Conservation (phyloP, 192 early-diverging fungal species). For the Chytriomyces sp. region DNA sequence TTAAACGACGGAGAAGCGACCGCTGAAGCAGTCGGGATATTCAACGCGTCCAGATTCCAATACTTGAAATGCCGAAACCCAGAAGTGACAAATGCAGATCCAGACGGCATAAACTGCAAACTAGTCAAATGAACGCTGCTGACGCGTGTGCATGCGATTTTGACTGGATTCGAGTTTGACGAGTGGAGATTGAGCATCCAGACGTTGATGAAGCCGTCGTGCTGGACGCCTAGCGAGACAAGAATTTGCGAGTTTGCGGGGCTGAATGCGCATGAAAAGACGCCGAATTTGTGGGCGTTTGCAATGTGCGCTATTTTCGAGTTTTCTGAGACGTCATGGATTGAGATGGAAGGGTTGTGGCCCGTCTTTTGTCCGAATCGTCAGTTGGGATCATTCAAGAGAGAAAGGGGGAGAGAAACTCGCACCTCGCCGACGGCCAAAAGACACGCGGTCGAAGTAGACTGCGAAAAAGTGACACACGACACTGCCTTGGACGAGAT, state of each 20-base stretch:
- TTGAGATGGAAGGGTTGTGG: constrained; percentile 76
- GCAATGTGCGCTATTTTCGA: constrained; percentile 62
- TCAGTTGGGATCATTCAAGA: constrained; percentile 7
- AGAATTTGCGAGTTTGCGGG: constrained; percentile 66
- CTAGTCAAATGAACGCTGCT: constrained; percentile 43
- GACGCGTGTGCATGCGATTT: constrained; percentile 67
- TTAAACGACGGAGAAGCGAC: background rate
- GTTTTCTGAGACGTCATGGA: constrained; percentile 68
- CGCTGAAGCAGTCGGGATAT: constrained; percentile 18
- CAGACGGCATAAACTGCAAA: constrained; percentile 62
- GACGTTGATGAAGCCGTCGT: constrained; percentile 81
- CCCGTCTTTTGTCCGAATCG: constrained; percentile 57
- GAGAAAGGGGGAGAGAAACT: background rate
- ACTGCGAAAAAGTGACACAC: constrained; percentile 71
- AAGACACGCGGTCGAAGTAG: constrained; percentile 59
- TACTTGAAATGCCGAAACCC: constrained; percentile 80
- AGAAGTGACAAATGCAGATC: constrained; percentile 76
- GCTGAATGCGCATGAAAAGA: constrained; percentile 71
- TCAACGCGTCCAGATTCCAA: constrained; percentile 69
- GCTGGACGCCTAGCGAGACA: constrained; percentile 80
- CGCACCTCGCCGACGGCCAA: constrained; percentile 80
- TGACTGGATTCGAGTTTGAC: background rate
- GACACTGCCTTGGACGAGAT: constrained; percentile 61
- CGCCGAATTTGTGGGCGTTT: constrained; percentile 79
- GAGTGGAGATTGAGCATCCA: constrained; percentile 76